Base-by-base conservation (phyloP, 176 grass and related monocot species). In the Aechmea fasciata region DNA sequence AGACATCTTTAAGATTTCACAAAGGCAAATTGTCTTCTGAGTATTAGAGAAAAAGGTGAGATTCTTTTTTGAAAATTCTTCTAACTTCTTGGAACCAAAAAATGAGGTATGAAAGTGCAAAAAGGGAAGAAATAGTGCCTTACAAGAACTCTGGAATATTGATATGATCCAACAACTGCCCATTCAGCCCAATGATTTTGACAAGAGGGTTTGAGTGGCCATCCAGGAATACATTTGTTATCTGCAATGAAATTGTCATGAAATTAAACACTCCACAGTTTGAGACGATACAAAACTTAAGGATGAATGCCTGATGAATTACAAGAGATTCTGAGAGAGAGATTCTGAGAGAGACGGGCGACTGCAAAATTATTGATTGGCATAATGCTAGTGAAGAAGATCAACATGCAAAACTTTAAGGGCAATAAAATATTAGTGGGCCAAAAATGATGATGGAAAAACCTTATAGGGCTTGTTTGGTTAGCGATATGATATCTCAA, bases 141-240 rank as follows among this genome's bases (percentile, higher is more conserved):
- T 65, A 51, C 25, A 64, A 13, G 29, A 78, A 76, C 55, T 87
- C 78, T 2, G 13, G 47, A 54, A 47, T 20, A 20, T 71, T 75
- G 25, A 81, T 51, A 63, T 75, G 52, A 47, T 77, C 75, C 24
- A 90, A 55, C 79, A 93, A 69, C 20, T 77, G 77, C 57, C 89
- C 89, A 55, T 85, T 61, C 71, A 83, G 71, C 70, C 94, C 94
- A 6, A 99, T 47, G 23, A 99, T 77, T 77, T 69, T 72, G 24
- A 90, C 87, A 10, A 22, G 69, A 13, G 62, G 52, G 52, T 99
- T 99, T 0, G 84, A 93, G 69, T 93, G 94, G 55, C 94, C 94
- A 51, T 84, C 69, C 13, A 90, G 69, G 78, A 99, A 99, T 51
- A 83, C 50, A 81, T 92, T 80, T 1, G 89, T 87, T 49, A 90